Conservation (phyloP, 108 stramenopile species). For the Pseudonitzschia multiseries region DNA sequence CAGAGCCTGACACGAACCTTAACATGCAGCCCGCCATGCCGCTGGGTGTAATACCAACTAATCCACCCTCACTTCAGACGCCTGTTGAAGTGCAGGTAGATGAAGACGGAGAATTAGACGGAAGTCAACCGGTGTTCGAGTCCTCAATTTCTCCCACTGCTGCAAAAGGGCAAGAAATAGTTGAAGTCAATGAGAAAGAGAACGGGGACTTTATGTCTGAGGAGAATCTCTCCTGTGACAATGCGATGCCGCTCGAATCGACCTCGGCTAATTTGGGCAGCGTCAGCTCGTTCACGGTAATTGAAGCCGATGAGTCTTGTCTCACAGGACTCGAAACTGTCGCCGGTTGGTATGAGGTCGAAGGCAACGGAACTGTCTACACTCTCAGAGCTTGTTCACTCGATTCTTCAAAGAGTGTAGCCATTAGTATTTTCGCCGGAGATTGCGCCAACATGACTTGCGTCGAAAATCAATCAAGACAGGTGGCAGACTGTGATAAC, state of each 20-base stretch:
- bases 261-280: background rate
- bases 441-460: background rate
- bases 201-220: background rate
- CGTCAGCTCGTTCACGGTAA: background rate
- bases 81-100: too few relatives aligned
- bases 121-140: background rate
- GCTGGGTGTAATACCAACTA: too few relatives aligned
- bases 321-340: slow-evolving; percentile 19
- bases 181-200: background rate
- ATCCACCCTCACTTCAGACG: too few relatives aligned
- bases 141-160: too few relatives aligned
- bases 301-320: background rate
- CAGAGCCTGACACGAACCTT: too few relatives aligned
- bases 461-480: slow-evolving; percentile 9
- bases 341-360: slow-evolving; percentile 8
- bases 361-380: background rate
- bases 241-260: background rate
- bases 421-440: slow-evolving; percentile 3
- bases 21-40: too few relatives aligned
- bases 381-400: slow-evolving; percentile 8
- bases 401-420: slow-evolving; percentile 1
- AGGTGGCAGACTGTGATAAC: slow-evolving; percentile 5
- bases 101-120: too few relatives aligned
- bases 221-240: background rate
- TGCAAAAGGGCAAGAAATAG: too few relatives aligned